Percentiles rank a stretch among this genome's conserved stretches.
phyloP scores from a whole-genome alignment of 768 basidiomycete genomes.

The Russula dissimulans region DNA sequence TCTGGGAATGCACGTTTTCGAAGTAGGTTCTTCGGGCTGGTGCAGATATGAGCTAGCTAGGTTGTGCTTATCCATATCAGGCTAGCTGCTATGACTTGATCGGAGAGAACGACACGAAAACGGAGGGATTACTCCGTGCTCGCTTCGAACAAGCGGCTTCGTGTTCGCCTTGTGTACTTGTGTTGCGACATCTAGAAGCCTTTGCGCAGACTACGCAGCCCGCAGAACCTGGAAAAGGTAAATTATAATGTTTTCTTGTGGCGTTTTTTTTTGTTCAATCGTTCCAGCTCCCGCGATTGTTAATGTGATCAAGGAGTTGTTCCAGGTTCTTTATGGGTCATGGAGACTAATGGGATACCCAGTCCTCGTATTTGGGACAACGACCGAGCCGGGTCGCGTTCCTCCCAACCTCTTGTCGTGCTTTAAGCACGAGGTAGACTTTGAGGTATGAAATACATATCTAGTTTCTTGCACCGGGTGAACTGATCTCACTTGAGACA shows the following conservation, averaged over 20 bases:
- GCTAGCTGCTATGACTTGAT: slow-evolving; percentile 79
- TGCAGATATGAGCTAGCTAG: background rate
- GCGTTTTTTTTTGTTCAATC: background rate
- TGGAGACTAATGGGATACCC: slow-evolving; percentile 62
- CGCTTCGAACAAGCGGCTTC: slow-evolving; percentile 67
- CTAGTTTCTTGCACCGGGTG: slow-evolving; percentile 7
- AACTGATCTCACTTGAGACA: slow-evolving; percentile 25
- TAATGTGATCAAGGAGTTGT: slow-evolving; percentile 51
- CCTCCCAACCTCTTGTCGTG: slow-evolving; percentile 52
- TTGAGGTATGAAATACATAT: slow-evolving; percentile 45
- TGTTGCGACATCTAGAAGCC: slow-evolving; percentile 76
- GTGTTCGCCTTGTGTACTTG: slow-evolving; percentile 78
- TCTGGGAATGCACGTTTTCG: slow-evolving; percentile 70
- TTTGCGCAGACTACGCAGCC: slow-evolving; percentile 60
- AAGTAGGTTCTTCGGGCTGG: slow-evolving; percentile 37
- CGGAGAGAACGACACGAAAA: slow-evolving; percentile 67
- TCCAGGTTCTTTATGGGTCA: slow-evolving; percentile 43
- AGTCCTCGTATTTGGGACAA: slow-evolving; percentile 67
- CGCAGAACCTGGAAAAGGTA: slow-evolving; percentile 58
- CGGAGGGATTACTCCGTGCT: slow-evolving; percentile 61
- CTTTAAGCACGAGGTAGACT: slow-evolving; percentile 79
- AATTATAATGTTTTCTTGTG: background rate
- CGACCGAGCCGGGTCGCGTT: slow-evolving; percentile 54
- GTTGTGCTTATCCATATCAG: slow-evolving; percentile 31
- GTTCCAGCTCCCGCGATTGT: slow-evolving; percentile 48